Base-by-base conservation (phyloP, 192 early-diverging fungal genomes). In the Diversispora epigaea region DNA sequence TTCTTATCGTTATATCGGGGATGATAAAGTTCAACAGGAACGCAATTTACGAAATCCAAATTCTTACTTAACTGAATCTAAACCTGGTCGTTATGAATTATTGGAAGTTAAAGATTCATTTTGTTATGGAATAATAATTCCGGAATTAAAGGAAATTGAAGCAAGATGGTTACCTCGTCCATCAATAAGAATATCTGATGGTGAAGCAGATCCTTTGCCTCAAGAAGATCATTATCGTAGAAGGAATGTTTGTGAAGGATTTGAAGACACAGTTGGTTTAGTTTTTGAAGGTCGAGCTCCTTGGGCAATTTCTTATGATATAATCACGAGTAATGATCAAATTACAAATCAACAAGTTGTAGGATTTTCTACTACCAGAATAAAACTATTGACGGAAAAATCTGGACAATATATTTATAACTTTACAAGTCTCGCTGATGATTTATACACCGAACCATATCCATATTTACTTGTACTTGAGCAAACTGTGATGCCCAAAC, bases 1-100 rank as follows among this genome's bases (percentile, higher is more conserved):
- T 6, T 52, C 75, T 10, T 85, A 83, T 50, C 77, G 79, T 22
- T 73, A 81, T 71, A 19, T 67, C 3, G 19, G 4, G 15, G 44
- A 70, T 41, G 66, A 58, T 47, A 69, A 63, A 62, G 40, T 41
- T 21, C 39, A 15, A 52, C 74, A 21, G 25, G 44, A 22, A 39
- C 50, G 4, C 40, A 6, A 74, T 14, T 44, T 82, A 8, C 11
- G 46, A 21, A 76, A 83, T 62, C 75, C 81, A 0, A 83, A 83
- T 11, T 79, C 72, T 6, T 25, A 55, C 22, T 21, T 85, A 47
- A n/a, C 52, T 0, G 84, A 83, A 2, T 45, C 43, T 4, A 61
- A 78, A 46, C 71, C 65, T n/a, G 84, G 84, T 67, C 63, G 56
- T 4, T 85, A 85, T 43, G 79, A 83, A 65, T 74, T 85, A 43